Conservation (phyloP, 1,284 basidiomycete species). For the Cryptococcus amylolentus region DNA sequence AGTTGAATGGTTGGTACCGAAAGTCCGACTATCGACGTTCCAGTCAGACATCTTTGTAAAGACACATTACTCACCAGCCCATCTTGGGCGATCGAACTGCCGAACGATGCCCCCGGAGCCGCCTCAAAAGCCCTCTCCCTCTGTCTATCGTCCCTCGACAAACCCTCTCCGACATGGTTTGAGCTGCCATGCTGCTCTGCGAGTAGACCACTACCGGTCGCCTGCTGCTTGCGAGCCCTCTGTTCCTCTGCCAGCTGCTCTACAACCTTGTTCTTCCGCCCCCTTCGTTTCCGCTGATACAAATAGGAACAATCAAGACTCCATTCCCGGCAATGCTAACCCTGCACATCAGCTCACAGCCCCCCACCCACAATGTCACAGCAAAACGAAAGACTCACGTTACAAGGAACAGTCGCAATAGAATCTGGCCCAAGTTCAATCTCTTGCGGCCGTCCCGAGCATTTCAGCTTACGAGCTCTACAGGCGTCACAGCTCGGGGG, state of each 20-base stretch:
- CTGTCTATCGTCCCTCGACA: no score
- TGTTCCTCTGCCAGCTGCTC: slow-evolving; percentile 21
- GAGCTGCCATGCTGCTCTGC: no score
- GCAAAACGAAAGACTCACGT: slow-evolving; percentile 11
- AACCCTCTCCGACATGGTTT: no score
- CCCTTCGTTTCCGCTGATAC: slow-evolving; percentile 26
- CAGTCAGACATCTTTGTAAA: no score
- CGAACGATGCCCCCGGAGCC: no score
- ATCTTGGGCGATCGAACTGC: no score
- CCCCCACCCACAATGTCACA: not conserved
- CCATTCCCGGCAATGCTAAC: slow-evolving; percentile 29
- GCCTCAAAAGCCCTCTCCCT: no score
- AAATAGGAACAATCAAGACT: slow-evolving; percentile 23
- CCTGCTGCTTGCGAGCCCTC: slow-evolving; percentile 2
- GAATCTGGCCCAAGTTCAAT: slow-evolving; percentile 17
- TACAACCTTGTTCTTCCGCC: slow-evolving; percentile 22
- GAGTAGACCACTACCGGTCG: not conserved
- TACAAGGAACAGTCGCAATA: slow-evolving; percentile 17
- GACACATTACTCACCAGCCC: no score
- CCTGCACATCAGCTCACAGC: not conserved
- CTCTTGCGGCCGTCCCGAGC: slow-evolving; percentile 18
- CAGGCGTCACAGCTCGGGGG: slow-evolving; percentile 26
- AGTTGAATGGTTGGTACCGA: no score
- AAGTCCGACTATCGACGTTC: no score
- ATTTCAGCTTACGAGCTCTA: slow-evolving; percentile 24